These are phyloP conservation scores for Metarhizium anisopliae DNA, from an alignment of 2,329 filamentous ascomycete species.

Conservation along the genomic window DNA sequence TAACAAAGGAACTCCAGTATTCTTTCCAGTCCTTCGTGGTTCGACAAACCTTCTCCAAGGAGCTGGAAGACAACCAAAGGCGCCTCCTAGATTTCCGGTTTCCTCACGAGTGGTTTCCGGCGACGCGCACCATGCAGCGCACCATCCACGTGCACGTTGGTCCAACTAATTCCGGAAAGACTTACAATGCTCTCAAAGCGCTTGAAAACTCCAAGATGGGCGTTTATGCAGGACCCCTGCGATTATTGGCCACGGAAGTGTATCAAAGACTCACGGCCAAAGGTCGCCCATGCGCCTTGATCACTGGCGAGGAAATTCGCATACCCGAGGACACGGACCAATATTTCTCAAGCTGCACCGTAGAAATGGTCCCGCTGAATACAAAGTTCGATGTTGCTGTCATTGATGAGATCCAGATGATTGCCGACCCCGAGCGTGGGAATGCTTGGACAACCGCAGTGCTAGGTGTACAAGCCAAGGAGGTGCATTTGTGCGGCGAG, in stretches of 20 bases:
- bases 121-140: constrained; percentile 68
- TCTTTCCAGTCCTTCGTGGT: constrained; percentile 59
- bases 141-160: constrained; percentile 90
- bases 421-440: constrained; percentile 68
- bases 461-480: constrained; percentile 75
- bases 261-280: constrained; percentile 77
- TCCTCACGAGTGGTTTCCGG: constrained; percentile 87
- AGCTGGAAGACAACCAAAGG: constrained; percentile 49
- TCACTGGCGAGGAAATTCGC: constrained; percentile 87
- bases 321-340: constrained; percentile 49
- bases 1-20: constrained; percentile 53
- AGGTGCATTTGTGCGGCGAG: constrained; percentile 91
- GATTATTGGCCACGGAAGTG: constrained; percentile 89
- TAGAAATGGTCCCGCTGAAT: constrained; percentile 69
- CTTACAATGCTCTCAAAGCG: constrained; percentile 82
- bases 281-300: constrained; percentile 65
- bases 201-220: constrained; percentile 68
- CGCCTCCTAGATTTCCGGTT: constrained; percentile 74
- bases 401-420: constrained; percentile 99
- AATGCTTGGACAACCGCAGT: constrained; percentile 94
- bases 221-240: constrained; percentile 83
- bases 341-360: constrained; percentile 75
- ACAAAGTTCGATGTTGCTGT: constrained; percentile 73
- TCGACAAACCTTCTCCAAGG: constrained; percentile 45
- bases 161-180: constrained; percentile 97